Conservation (phyloP, 805 yeast genomes). For the Zygoascus bituminiphila region DNA sequence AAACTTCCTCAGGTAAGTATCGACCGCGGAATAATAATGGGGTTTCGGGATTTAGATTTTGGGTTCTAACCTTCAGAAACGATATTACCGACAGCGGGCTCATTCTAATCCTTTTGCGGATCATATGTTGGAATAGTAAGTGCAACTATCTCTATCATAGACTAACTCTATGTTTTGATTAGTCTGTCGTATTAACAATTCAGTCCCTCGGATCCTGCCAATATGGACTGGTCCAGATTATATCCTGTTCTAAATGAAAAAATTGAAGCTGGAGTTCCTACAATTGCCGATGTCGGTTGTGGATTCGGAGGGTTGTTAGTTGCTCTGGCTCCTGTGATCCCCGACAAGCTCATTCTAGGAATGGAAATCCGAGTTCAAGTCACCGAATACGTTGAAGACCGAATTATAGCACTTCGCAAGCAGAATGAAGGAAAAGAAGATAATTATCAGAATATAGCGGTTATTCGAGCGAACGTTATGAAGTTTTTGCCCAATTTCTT, state of each 20-base stretch:
- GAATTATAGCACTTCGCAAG: conserved; percentile 80
- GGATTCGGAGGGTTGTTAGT: conserved; percentile 92
- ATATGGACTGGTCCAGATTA: conserved; percentile 78
- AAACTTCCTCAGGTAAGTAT: conserved; percentile 54
- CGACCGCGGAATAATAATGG: no score
- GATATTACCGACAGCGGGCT: conserved; percentile 92
- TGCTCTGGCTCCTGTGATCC: conserved; percentile 69
- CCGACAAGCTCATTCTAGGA: conserved; percentile 71
- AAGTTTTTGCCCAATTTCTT: conserved; percentile 94
- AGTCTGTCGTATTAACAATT: no score
- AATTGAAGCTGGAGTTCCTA: conserved; percentile 41
- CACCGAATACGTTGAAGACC: conserved; percentile 91
- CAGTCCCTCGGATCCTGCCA: conserved; percentile 62
- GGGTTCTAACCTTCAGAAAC: conserved; percentile 35
- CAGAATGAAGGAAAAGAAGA: conserved; percentile 29
- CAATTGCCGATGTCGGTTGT: conserved; percentile 92
- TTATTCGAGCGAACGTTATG: conserved; percentile 93
- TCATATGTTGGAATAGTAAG: conserved; percentile 71
- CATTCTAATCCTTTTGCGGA: conserved; percentile 97
- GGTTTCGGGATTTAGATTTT: neutral
- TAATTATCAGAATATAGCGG: conserved; percentile 73
- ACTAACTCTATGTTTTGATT: no score
- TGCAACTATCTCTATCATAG: neutral
- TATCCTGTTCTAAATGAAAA: conserved; percentile 52
- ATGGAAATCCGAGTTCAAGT: conserved; percentile 98